phyloP scores from a whole-genome alignment of 2,329 filamentous ascomycete genomes.

The Penicillium hordei region DNA sequence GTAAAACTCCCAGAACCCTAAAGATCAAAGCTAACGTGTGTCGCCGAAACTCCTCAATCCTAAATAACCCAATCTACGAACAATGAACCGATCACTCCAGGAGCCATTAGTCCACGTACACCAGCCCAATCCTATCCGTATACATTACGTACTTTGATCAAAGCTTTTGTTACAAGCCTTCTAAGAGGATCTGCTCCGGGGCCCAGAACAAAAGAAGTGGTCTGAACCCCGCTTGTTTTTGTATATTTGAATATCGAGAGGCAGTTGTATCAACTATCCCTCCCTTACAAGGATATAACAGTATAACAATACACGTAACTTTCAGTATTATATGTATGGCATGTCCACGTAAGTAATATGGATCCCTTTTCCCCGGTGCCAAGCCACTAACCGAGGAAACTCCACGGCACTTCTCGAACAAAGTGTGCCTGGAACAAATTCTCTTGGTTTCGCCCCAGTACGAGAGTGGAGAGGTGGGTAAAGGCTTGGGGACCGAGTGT shows the following conservation, averaged over 20 bases:
- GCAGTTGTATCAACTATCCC: neutral
- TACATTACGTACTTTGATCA: neutral
- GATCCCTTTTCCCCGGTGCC: conserved; percentile 6
- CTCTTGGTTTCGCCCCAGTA: conserved; percentile 12
- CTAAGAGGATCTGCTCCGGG: neutral
- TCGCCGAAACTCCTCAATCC: no score
- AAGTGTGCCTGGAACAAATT: conserved; percentile 1
- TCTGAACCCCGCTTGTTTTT: neutral
- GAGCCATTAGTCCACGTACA: neutral
- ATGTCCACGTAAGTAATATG: neutral
- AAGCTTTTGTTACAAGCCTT: neutral
- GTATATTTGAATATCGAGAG: neutral
- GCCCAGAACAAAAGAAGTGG: neutral
- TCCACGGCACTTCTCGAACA: neutral
- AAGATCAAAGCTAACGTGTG: neutral
- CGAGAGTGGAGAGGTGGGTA: neutral
- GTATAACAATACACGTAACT: neutral
- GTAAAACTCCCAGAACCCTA: neutral
- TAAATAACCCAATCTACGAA: neutral
- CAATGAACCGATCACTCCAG: neutral
- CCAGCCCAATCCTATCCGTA: neutral
- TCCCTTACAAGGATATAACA: neutral
- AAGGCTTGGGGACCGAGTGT: neutral
- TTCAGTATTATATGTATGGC: neutral
- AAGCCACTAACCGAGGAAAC: conserved; percentile 14